Evolutionary conservation across 345 rosid species (phyloP), one percentile per base, ranked within the genome.

Genomic region (Nephelium lappaceum): DNA sequence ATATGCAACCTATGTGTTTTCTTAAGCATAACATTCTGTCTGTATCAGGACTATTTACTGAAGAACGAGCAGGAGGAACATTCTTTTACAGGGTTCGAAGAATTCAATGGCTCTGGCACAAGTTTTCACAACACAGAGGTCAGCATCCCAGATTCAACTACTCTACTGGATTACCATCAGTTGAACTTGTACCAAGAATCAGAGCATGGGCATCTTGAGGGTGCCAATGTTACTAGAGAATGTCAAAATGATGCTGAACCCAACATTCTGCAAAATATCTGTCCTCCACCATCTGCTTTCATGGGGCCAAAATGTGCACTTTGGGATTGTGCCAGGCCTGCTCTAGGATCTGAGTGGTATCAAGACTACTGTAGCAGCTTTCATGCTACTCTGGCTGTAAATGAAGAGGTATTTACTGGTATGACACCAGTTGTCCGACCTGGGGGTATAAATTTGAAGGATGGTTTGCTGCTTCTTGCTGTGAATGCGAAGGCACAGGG

Each of bases 321-420:
- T 5, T 95, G 97, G 98, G 98, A 93, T 78, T 95, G 98, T 80
- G 81, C 92, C 58, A 89, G 98, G 81, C 98, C 98, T 61, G 92
- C 93, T 81, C 91, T 88, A 41, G 92, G 88, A 47, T 83, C 84
- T 47, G 93, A 88, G 21, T 85, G 87, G 87, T 86, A 73, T 62
- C 58, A 79, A 72, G 91, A 91, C 61, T 93, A 92, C 78, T 95
- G 98, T 88, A 90, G 95, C 76, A 77, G 86, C 77, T 89, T 83
- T 86, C 98, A 93, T 87, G 88, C 88, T 71, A 84, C 77, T 43
- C 84, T 90, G 71, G 95, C 98, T 49, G 64, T 79, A 15, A 84
- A 77, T 81, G 98, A 93, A 85, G 92, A 85, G 36, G 36, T 31
- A 31, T 84, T 82, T 25, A 91, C 91, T 65, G 93, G 98, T 55